A percentile compares a stretch with the other conserved stretches of the same genome.
Conservation (phyloP, 2,329 filamentous ascomycete species). For the Botryotinia globosa region DNA sequence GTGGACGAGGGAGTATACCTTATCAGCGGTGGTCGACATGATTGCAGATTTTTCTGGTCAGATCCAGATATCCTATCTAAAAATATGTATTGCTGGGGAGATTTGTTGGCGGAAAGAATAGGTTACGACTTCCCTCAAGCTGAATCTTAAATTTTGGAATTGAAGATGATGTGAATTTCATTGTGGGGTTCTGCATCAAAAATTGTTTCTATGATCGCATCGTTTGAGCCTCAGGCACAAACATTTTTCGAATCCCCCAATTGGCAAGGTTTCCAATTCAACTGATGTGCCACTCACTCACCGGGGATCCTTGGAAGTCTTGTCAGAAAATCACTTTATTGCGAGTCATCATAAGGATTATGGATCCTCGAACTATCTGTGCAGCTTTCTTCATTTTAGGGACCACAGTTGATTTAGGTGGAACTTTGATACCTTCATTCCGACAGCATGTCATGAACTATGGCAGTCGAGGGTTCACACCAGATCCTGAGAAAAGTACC, state of each 20-base stretch:
- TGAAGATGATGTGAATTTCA: constrained; percentile 9
- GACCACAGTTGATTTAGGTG: constrained; percentile 31
- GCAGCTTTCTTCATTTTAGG: constrained; percentile 35
- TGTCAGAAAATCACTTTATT: background rate
- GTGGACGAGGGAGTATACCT: constrained; percentile 53
- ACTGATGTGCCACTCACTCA: background rate
- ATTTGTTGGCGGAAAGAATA: background rate
- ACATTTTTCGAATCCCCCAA: background rate
- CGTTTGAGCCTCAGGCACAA: constrained; percentile 1
- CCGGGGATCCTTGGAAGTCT: background rate
- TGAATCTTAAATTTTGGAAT: constrained; percentile 8
- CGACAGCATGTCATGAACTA: constrained; percentile 37
- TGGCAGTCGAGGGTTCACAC: constrained; percentile 31
- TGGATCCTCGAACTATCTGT: constrained; percentile 33
- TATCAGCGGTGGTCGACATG: constrained; percentile 97
- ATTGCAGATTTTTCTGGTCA: constrained; percentile 39
- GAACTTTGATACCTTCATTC: constrained; percentile 35
- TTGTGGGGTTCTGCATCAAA: constrained; percentile 15
- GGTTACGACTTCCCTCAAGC: background rate
- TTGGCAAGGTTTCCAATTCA: background rate
- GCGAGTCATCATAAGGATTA: constrained; percentile 25
- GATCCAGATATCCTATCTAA: background rate
- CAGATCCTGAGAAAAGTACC: constrained; percentile 12
- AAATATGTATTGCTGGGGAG: background rate
- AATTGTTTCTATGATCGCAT: constrained; percentile 15